Base-by-base conservation (phyloP, 495 filamentous ascomycete species). In the Trichoderma gamsii region DNA sequence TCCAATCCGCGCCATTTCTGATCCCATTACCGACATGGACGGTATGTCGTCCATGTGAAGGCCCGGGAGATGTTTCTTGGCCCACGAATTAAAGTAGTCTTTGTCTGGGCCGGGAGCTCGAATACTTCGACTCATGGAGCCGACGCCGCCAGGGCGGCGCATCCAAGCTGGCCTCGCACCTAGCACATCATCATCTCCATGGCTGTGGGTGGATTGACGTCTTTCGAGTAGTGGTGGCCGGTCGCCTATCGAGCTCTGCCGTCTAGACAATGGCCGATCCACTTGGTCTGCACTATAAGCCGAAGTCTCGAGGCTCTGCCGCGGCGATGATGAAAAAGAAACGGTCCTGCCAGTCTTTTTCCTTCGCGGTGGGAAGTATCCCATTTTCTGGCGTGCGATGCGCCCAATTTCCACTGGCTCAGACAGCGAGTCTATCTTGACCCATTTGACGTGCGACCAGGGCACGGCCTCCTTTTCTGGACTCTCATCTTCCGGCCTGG, bases 391-490 rank as follows among this genome's bases (percentile, higher is more conserved):
- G 65, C 92, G 87, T 29, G 92, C 85, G 51, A 99, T 86, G 41
- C 94, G 87, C 6, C 89, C 94, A 51, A 99, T 96, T 75, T 97
- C 90, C 61, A 95, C 89, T 2, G 89, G 86, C 13, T 83, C 73
- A 8, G 79, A 79, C 65, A 87, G 86, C 21, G 87, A 88, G 64
- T 92, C 89, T 61, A 97, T 83, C 12, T 86, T 79, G 4, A 96
- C 92, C 92, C 92, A 97, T 21, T 90, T 87, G 64, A 94, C 91
- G 76, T 96, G 92, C 65, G 83, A 90, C 91, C 92, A 97, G 41
- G 87, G 81, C 63, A 77, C 82, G 56, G 81, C 76, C 41, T 87
- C 81, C 21, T 79, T 73, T 52, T 44, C 61, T 43, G 65, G 41
- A 61, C 69, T 66, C 46, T 65, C 63, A 64, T 66, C 67, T 8